A percentile compares a stretch with the other conserved stretches of the same genome.
Evolutionary conservation across 1,139 yeast genomes (phyloP).

Genomic region (Saccharomyces hybrid): DNA sequence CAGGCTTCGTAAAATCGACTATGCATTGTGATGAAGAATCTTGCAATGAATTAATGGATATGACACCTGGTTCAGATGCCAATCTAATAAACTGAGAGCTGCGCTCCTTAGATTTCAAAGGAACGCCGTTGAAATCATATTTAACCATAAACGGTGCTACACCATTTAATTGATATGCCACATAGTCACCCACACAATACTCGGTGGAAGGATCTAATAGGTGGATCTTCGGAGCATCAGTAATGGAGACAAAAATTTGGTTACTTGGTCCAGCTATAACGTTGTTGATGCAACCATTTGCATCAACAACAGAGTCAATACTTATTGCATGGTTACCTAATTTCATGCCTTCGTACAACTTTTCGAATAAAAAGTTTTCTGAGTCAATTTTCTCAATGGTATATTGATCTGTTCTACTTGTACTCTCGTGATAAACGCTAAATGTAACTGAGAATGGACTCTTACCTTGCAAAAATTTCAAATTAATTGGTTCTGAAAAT

Average conservation of each 20-base stretch:
- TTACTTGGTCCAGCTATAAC: slow-evolving; percentile 35
- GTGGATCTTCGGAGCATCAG: slow-evolving; percentile 68
- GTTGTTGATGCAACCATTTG: slow-evolving; percentile 57
- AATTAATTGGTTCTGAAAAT: slow-evolving; percentile 45
- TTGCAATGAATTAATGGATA: slow-evolving; percentile 59
- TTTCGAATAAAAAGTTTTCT: slow-evolving; percentile 32
- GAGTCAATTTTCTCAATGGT: slow-evolving; percentile 34
- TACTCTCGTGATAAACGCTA: slow-evolving; percentile 46
- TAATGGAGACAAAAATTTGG: slow-evolving; percentile 44
- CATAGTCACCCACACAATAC: slow-evolving; percentile 90
- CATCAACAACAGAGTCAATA: slow-evolving; percentile 53
- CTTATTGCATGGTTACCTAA: slow-evolving; percentile 53
- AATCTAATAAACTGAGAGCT: slow-evolving; percentile 55
- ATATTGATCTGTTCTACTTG: slow-evolving; percentile 40
- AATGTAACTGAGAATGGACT: slow-evolving; percentile 58
- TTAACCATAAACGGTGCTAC: slow-evolving; percentile 68
- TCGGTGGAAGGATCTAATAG: slow-evolving; percentile 38
- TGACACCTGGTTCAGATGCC: slow-evolving; percentile 73
- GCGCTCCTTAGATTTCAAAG: slow-evolving; percentile 52
- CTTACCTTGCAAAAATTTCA: slow-evolving; percentile 46
- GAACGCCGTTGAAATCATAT: slow-evolving; percentile 62
- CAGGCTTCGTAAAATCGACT: slow-evolving; percentile 46
- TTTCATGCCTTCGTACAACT: slow-evolving; percentile 39
- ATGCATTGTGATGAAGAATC: slow-evolving; percentile 75
- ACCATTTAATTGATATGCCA: slow-evolving; percentile 70